A percentile compares a stretch with the other conserved stretches of the same genome.
Conservation (phyloP, 2,329 filamentous ascomycete genomes). For the Corinectria fuckeliana region DNA sequence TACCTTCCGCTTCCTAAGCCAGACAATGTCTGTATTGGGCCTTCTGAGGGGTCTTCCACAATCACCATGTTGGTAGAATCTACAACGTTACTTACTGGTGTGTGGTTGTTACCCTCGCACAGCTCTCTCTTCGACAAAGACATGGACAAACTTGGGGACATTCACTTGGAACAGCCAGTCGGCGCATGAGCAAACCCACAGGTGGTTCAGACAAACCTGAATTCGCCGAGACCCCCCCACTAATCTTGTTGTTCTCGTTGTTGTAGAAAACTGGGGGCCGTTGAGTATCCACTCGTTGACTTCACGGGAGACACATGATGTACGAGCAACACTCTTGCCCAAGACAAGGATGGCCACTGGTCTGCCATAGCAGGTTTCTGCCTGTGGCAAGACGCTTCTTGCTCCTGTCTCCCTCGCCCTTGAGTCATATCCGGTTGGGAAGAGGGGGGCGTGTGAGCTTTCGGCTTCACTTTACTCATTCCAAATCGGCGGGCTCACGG, state of each 20-base stretch:
- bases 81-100: slow-evolving; percentile 3
- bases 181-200: not conserved
- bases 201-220: slow-evolving; percentile 3
- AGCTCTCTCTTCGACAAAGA: not conserved
- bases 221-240: slow-evolving; percentile 13
- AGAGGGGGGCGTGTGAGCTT: slow-evolving; percentile 17
- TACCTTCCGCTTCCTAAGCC: not conserved
- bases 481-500: slow-evolving; percentile 4
- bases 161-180: not conserved
- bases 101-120: not conserved
- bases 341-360: slow-evolving; percentile 15
- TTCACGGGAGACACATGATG: slow-evolving; percentile 27
- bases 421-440: slow-evolving; percentile 20
- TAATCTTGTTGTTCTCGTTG: slow-evolving; percentile 1
- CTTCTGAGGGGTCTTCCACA: no score
- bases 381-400: slow-evolving; percentile 29
- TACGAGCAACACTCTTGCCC: slow-evolving; percentile 20
- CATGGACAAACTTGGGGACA: not conserved
- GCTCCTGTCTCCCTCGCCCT: slow-evolving; percentile 18
- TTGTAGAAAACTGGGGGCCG: slow-evolving; percentile 25
- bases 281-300: slow-evolving; percentile 19
- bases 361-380: slow-evolving; percentile 30
- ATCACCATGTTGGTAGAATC: not conserved
- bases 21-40: not conserved
- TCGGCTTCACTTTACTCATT: slow-evolving; percentile 5